Base-by-base conservation (phyloP, 345 rosid genomes). In the Pistacia integerrima region DNA sequence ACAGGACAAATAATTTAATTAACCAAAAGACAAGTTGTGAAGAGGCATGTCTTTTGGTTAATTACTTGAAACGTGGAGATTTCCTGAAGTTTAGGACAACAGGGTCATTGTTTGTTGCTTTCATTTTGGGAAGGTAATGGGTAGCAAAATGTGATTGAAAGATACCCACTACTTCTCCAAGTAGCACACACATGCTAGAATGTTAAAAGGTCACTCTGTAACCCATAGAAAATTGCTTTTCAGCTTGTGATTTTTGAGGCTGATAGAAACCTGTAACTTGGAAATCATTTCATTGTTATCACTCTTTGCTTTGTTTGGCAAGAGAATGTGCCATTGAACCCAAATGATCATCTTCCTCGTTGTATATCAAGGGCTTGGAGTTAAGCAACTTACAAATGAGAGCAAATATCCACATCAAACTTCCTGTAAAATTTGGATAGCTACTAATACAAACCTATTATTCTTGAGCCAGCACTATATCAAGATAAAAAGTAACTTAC, bases 171-270 rank as follows among this genome's bases (percentile, higher is more conserved):
- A n/a, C 35, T 63, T 64, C 4, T 62, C 3, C 76, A 54, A 52
- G 9, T 16, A 14, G 46, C 46, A 14, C 35, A 36, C 14, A 58
- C 41, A 44, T 44, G 65, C 55, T 60, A 11, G 35, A 73, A 60
- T 22, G 75, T 44, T 48, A 11, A 46, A 9, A 28, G 13, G 66
- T 41, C 64, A n/a, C 46, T 38, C 55, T 57, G 65, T 64, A 71
- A 71, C 64, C 28, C 9, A 59, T 11, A 46, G 66, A 72, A 59
- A 72, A 44, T 44, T 58, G 73, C 73, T 52, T 52, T 69, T 1
- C 12, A 69, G 52, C 73, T 52, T 69, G 30, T 69, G 61, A 69
- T 69, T 52, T 54, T 16, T 17, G 33, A 33, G 2, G 60, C 46
- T 17, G 73, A 69, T 30, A 14, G 73, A 30, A 69, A 69, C 73